A percentile compares a stretch with the other conserved stretches of the same genome.
These are phyloP conservation scores for Aspergillus luchuensis DNA, from an alignment of 2,329 filamentous ascomycete species.

Conservation along the genomic window DNA sequence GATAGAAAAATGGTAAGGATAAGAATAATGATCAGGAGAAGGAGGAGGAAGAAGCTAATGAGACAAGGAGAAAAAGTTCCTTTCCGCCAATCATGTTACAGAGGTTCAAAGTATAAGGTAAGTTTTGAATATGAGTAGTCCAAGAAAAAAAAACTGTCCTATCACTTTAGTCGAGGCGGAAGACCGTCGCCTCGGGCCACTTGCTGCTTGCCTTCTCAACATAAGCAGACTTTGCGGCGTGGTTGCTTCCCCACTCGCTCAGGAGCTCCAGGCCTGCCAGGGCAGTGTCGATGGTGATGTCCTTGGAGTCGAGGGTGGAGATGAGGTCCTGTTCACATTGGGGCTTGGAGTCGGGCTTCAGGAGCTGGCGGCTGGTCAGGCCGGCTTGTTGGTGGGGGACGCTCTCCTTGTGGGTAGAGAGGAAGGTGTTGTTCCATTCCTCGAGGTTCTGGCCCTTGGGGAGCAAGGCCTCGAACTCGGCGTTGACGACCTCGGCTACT, in stretches of 20 bases:
- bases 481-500: slow-evolving; percentile 68
- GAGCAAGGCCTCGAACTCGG: slow-evolving; percentile 65
- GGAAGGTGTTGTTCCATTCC: slow-evolving; percentile 68
- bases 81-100: slow-evolving; percentile 2
- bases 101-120: neutral
- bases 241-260: slow-evolving; percentile 53
- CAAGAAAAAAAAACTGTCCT: neutral
- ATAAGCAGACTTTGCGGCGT: slow-evolving; percentile 54
- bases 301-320: slow-evolving; percentile 57
- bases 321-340: slow-evolving; percentile 64
- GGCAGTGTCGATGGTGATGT: slow-evolving; percentile 59
- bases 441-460: slow-evolving; percentile 59
- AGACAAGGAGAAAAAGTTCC: neutral
- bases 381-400: slow-evolving; percentile 64
- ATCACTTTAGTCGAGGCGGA: slow-evolving; percentile 29
- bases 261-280: slow-evolving; percentile 56
- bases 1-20: neutral
- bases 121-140: neutral
- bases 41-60: neutral
- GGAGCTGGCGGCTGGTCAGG: slow-evolving; percentile 59
- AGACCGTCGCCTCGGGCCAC: slow-evolving; percentile 45
- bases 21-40: no score
- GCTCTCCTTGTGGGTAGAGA: slow-evolving; percentile 63
- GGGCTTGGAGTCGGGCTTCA: slow-evolving; percentile 59
- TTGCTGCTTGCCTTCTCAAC: slow-evolving; percentile 41